Evolutionary conservation across 2,329 filamentous ascomycete genomes (phyloP).

Genomic region (Cercospora berteroae): DNA sequence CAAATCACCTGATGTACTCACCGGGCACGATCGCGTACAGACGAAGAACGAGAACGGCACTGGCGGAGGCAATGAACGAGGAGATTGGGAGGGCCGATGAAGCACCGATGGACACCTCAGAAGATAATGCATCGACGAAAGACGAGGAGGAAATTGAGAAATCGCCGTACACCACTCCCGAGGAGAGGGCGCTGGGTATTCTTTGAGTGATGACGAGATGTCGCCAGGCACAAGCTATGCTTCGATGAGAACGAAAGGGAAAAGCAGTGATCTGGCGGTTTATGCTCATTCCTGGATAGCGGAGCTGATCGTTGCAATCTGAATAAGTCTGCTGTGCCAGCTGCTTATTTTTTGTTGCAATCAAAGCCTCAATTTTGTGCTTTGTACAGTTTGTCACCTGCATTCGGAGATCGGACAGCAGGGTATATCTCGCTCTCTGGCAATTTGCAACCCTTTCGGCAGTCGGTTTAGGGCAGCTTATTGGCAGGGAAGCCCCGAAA

Average conservation of each 20-base stretch:
- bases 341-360: neutral
- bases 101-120: neutral
- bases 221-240: neutral
- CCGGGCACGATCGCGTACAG: neutral
- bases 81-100: neutral
- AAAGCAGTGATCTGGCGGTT: neutral
- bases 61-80: neutral
- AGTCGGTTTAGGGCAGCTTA: no score
- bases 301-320: neutral
- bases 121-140: neutral
- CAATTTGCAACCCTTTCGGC: no score
- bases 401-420: no score
- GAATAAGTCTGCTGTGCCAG: neutral
- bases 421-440: no score
- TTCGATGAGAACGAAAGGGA: neutral
- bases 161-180: neutral
- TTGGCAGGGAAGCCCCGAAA: no score
- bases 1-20: neutral
- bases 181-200: neutral
- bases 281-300: neutral
- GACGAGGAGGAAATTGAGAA: neutral
- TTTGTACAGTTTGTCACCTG: neutral
- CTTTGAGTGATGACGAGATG: neutral
- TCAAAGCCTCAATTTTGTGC: neutral
- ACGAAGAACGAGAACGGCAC: neutral